Conservation (phyloP, 208 protist species). For the Leishmania braziliensis region DNA sequence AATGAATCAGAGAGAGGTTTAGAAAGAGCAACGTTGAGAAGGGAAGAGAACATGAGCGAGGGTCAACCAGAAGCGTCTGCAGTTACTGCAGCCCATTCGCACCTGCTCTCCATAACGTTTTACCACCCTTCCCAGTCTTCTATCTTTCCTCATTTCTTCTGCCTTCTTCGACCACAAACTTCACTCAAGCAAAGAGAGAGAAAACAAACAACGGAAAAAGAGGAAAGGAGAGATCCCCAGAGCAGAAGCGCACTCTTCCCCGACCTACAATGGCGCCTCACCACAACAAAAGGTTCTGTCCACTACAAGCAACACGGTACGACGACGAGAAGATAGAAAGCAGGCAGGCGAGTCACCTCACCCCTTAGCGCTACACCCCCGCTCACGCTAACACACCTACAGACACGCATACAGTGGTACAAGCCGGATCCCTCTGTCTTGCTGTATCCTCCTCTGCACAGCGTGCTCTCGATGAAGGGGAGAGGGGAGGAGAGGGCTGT, state of each 20-base stretch:
- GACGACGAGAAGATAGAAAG: background rate
- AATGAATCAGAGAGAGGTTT: constrained; percentile 6
- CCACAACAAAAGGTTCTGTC: background rate
- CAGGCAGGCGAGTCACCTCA: background rate
- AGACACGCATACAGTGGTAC: background rate
- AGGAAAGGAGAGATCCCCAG: background rate
- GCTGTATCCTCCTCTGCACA: background rate
- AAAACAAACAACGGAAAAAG: background rate
- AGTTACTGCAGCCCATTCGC: background rate
- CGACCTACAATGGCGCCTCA: background rate
- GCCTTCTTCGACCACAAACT: background rate
- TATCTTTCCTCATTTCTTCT: background rate
- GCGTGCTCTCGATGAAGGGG: background rate
- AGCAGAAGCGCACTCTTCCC: too few relatives aligned
- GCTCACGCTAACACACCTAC: background rate
- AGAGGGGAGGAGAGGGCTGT: background rate
- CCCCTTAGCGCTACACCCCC: background rate
- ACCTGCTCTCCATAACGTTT: background rate
- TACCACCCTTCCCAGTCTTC: background rate
- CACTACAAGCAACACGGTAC: background rate
- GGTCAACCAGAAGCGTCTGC: background rate
- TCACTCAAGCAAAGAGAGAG: background rate
- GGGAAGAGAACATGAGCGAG: background rate
- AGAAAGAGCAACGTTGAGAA: background rate
- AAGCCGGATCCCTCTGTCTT: background rate